Evolutionary conservation across 257 asterid genomes (phyloP).

Genomic region (Leptodermis oblonga): DNA sequence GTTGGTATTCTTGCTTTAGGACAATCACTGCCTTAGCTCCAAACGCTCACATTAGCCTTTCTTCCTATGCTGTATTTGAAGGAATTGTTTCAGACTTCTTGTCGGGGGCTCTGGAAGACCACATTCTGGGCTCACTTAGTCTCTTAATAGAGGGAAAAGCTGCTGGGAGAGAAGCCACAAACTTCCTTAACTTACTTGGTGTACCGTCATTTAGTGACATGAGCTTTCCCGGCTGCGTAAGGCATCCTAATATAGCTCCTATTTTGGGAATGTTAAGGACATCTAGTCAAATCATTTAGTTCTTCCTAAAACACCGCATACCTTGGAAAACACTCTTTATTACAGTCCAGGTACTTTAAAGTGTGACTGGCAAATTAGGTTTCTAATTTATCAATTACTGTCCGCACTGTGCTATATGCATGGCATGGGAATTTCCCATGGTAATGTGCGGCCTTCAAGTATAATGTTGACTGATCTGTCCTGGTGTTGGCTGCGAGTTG

Average conservation of each 20-base stretch:
- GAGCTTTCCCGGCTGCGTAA: conserved; percentile 78
- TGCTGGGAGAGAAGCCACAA: conserved; percentile 45
- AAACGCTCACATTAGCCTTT: conserved; percentile 45
- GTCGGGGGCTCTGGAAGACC: conserved; percentile 69
- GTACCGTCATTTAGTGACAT: conserved; percentile 61
- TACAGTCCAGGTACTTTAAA: conserved; percentile 67
- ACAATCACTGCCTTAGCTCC: conserved; percentile 79
- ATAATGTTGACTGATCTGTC: conserved; percentile 59
- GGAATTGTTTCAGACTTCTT: conserved; percentile 53
- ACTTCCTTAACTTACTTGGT: conserved; percentile 74
- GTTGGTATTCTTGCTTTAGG: conserved; percentile 74
- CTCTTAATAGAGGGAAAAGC: conserved; percentile 68
- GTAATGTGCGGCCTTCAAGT: conserved; percentile 63
- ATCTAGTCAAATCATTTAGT: conserved; percentile 40
- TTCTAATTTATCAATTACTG: conserved; percentile 70
- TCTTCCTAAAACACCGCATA: conserved; percentile 64
- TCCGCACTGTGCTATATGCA: conserved; percentile 85
- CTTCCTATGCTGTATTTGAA: conserved; percentile 52
- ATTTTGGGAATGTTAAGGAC: conserved; percentile 72
- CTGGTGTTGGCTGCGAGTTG: conserved; percentile 82
- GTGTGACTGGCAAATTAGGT: conserved; percentile 68
- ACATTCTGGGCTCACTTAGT: conserved; percentile 53
- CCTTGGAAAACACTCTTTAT: conserved; percentile 66
- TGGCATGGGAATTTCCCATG: conserved; percentile 73
- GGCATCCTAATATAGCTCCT: conserved; percentile 89